phyloP scores from a whole-genome alignment of 2,329 filamentous ascomycete genomes.

The Hypoxylon sp. region DNA sequence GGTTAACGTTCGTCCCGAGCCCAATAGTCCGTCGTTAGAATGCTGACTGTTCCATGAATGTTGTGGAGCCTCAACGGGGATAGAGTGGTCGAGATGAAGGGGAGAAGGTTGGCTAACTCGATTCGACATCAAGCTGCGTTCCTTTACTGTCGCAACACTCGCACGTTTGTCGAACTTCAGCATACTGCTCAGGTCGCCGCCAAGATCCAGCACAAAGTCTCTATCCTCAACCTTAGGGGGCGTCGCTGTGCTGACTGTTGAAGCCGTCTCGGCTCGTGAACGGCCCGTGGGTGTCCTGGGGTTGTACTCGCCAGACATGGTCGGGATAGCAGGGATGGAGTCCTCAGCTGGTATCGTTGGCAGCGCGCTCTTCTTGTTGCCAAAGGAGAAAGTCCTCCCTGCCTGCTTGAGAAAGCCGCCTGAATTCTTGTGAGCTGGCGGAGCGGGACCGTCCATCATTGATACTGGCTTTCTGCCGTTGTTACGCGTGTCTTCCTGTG shows the following conservation, averaged over 20 bases:
- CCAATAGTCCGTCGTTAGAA: conserved; percentile 63
- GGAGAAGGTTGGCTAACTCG: conserved; percentile 61
- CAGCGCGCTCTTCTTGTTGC: conserved; percentile 62
- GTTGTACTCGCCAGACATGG: conserved; percentile 39
- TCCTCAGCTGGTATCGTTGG: conserved; percentile 54
- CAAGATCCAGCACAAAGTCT: conserved; percentile 63
- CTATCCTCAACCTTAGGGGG: conserved; percentile 61
- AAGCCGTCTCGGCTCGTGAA: conserved; percentile 64
- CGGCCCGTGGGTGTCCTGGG: conserved; percentile 52
- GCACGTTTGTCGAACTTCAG: conserved; percentile 68
- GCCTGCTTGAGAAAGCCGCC: conserved; percentile 67
- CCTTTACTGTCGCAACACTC: conserved; percentile 61
- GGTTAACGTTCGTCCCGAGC: conserved; percentile 50
- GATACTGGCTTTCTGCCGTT: conserved; percentile 53
- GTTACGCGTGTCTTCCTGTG: conserved; percentile 57
- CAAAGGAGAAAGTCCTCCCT: conserved; percentile 70
- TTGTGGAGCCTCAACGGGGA: conserved; percentile 60
- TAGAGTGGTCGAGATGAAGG: conserved; percentile 60
- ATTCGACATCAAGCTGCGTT: conserved; percentile 61
- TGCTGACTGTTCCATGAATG: conserved; percentile 65
- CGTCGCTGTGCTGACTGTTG: conserved; percentile 66
- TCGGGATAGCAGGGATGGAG: conserved; percentile 54
- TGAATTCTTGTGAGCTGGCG: conserved; percentile 61
- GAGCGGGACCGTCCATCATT: conserved; percentile 55
- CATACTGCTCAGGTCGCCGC: conserved; percentile 69